These are phyloP conservation scores for Passiflora organensis DNA, from an alignment of 345 rosid genomes.

Conservation along the genomic window DNA sequence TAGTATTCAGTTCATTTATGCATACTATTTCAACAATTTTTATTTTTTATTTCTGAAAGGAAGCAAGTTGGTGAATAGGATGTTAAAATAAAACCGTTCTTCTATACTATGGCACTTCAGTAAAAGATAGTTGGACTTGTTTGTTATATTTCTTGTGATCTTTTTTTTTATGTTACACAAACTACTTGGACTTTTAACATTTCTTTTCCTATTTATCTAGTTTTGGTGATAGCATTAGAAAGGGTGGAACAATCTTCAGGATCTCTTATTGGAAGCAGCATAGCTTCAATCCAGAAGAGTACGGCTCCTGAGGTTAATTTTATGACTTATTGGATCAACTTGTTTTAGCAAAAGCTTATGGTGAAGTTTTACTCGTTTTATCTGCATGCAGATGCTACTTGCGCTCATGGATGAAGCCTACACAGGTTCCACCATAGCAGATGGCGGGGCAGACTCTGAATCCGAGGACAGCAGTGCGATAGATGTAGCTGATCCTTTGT, in stretches of 20 bases:
- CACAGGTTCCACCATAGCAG: conserved; percentile 90
- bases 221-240: conserved; percentile 83
- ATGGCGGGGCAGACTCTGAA: conserved; percentile 87
- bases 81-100: neutral
- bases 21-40: neutral
- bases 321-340: conserved; percentile 11
- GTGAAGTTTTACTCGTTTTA: conserved; percentile 12
- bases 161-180: neutral
- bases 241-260: conserved; percentile 86
- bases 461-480: conserved; percentile 78
- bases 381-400: conserved; percentile 73
- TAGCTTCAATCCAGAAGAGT: conserved; percentile 91
- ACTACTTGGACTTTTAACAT: conserved; percentile 4
- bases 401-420: conserved; percentile 99
- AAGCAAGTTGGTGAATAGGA: neutral
- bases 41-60: neutral
- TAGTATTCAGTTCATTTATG: too few species aligned
- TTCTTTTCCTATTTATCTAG: conserved; percentile 31
- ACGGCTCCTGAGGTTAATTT: conserved; percentile 82
- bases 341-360: conserved; percentile 9
- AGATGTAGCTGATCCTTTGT: conserved; percentile 80
- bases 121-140: neutral
- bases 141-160: neutral
- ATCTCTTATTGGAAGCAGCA: conserved; percentile 81
- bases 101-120: neutral